A percentile compares a stretch with the other conserved stretches of the same genome.
Conservation (phyloP, 1,284 basidiomycete species). For the Trichosporon sp. region DNA sequence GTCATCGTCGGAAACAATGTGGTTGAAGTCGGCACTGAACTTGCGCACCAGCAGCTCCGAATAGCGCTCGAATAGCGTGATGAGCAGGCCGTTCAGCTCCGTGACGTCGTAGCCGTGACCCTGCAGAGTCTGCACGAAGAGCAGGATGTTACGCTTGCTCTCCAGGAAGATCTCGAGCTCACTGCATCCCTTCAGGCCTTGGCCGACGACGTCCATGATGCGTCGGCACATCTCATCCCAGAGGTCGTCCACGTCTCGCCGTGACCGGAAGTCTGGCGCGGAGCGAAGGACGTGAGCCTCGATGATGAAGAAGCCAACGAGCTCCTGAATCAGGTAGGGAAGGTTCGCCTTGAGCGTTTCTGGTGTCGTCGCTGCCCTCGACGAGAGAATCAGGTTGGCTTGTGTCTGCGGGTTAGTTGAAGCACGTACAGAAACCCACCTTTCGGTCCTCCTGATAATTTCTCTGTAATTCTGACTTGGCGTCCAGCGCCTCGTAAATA, state of each 20-base stretch:
- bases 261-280: constrained; percentile 76
- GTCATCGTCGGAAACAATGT: constrained; percentile 84
- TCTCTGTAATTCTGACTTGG: constrained; percentile 81
- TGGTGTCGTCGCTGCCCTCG: constrained; percentile 57
- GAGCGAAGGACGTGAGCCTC: constrained; percentile 91
- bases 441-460: constrained; percentile 96
- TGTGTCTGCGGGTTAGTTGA: constrained; percentile 67
- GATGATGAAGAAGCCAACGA: constrained; percentile 98
- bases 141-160: constrained; percentile 80
- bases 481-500: constrained; percentile 89
- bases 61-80: constrained; percentile 89
- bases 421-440: constrained; percentile 58
- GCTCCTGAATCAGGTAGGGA: constrained; percentile 76
- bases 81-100: constrained; percentile 79
- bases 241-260: constrained; percentile 89
- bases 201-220: constrained; percentile 74
- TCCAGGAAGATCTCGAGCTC: constrained; percentile 81
- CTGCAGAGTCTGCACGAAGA: constrained; percentile 89
- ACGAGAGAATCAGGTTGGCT: constrained; percentile 90
- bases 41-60: constrained; percentile 78
- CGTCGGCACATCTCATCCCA: constrained; percentile 88
- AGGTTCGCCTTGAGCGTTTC: constrained; percentile 60
- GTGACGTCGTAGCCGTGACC: constrained; percentile 82
- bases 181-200: constrained; percentile 71
- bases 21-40: constrained; percentile 78